A percentile compares a stretch with the other conserved stretches of the same genome.
Conservation (phyloP, 768 basidiomycete species). For the Mycena albidolilacea region DNA sequence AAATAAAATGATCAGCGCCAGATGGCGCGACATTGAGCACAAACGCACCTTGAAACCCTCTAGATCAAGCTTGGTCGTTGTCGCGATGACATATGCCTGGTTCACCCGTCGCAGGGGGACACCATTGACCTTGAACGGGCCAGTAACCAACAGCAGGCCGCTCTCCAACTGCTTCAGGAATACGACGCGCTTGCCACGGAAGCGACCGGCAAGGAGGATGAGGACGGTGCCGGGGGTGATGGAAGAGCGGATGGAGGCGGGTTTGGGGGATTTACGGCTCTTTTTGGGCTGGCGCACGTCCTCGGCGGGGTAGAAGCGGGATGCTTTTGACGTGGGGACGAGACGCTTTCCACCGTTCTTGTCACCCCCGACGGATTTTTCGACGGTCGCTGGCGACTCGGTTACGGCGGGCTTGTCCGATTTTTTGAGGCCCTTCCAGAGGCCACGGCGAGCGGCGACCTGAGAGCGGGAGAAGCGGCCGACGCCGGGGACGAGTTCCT, state of each 20-base stretch:
- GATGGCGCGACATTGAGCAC: background rate
- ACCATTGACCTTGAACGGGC: constrained; percentile 98
- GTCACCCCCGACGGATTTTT: constrained; percentile 88
- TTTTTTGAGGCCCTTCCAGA: constrained; percentile 90
- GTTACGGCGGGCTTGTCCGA: constrained; percentile 74
- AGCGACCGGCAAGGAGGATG: constrained; percentile 97
- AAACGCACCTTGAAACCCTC: constrained; percentile 75
- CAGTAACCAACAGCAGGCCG: constrained; percentile 95
- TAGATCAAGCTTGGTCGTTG: constrained; percentile 93
- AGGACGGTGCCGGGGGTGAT: constrained; percentile 96
- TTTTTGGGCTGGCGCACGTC: constrained; percentile 94
- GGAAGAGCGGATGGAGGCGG: constrained; percentile 83
- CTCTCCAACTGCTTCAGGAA: constrained; percentile 96
- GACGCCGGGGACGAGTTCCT: constrained; percentile 86
- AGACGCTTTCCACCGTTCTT: constrained; percentile 93
- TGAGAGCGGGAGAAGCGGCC: constrained; percentile 89
- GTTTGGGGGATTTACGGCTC: constrained; percentile 88
- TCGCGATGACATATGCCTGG: constrained; percentile 99
- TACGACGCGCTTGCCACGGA: constrained; percentile 98
- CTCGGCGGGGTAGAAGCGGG: constrained; percentile 95
- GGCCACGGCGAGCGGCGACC: constrained; percentile 84
- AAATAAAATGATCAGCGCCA: constrained; percentile 22
- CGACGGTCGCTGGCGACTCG: constrained; percentile 73
- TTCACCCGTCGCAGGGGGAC: constrained; percentile 98
- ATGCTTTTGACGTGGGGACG: constrained; percentile 87